Conservation (phyloP, 2,329 filamentous ascomycete genomes). For the Cryphonectria naterciae region DNA sequence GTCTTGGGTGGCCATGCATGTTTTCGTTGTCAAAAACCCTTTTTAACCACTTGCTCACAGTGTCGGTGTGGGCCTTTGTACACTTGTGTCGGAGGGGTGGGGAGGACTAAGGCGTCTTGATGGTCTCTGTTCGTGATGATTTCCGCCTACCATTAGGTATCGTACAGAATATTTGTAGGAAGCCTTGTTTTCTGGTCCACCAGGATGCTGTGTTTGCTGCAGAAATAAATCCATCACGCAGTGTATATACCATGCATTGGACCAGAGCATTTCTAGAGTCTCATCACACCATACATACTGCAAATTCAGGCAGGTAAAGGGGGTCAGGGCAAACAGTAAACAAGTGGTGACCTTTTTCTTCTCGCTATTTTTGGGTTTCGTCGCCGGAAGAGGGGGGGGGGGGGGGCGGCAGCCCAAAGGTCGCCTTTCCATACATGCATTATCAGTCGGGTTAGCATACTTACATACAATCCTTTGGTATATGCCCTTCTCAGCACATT, state of each 20-base stretch:
- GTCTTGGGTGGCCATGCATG: no score
- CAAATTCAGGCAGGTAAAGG: background rate
- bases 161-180: background rate
- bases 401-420: no score
- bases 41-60: background rate
- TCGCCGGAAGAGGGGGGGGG: no score
- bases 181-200: background rate
- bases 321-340: background rate
- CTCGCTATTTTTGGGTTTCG: no score
- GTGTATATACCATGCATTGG: background rate
- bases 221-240: no score
- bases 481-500: no score
- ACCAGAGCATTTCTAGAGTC: background rate
- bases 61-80: background rate
- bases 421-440: no score
- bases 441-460: no score
- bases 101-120: background rate
- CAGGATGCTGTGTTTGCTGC: no score
- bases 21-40: background rate
- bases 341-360: background rate
- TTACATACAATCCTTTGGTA: no score
- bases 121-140: no score
- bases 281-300: background rate
- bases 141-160: background rate
- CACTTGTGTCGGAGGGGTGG: background rate